Evolutionary conservation across 352 stramenopile species (phyloP).

Genomic region (Peronosclerospora sorghi): DNA sequence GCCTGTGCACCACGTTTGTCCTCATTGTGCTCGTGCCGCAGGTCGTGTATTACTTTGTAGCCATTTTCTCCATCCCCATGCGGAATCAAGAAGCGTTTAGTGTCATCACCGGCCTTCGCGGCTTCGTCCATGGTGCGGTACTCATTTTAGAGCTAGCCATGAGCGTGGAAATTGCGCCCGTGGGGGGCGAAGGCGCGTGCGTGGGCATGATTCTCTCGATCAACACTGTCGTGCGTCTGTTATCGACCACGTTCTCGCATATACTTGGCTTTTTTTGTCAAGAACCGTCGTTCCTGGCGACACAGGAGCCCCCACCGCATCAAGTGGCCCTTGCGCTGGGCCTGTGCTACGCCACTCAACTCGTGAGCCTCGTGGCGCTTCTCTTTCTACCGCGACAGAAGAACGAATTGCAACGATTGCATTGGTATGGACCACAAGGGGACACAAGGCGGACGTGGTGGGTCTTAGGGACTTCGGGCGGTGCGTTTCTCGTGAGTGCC

Average conservation of each 20-base stretch:
- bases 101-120: constrained; percentile 4
- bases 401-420: constrained; percentile 25
- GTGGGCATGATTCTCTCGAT: constrained; percentile 35
- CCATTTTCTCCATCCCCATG: background rate
- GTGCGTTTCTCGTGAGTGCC: constrained; percentile 24
- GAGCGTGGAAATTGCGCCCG: constrained; percentile 30
- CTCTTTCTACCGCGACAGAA: constrained; percentile 46
- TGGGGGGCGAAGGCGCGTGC: constrained; percentile 29
- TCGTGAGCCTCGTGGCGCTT: constrained; percentile 30
- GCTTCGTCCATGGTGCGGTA: constrained; percentile 23
- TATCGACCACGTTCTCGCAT: constrained; percentile 34
- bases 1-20: constrained; percentile 18
- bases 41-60: constrained; percentile 10
- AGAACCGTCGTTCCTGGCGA: too few relatives aligned
- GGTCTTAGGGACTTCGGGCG: constrained; percentile 21
- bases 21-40: constrained; percentile 29
- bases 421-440: constrained; percentile 17
- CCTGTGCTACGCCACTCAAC: constrained; percentile 33
- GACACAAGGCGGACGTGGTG: constrained; percentile 16
- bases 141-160: constrained; percentile 31
- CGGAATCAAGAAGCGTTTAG: too few relatives aligned
- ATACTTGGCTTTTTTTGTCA: constrained; percentile 19
- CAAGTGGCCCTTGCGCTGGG: constrained; percentile 33
- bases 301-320: too few relatives aligned
- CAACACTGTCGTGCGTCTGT: constrained; percentile 24